Evolutionary conservation across 2,329 filamentous ascomycete species (phyloP).

Genomic region (Ilyonectria sp.): DNA sequence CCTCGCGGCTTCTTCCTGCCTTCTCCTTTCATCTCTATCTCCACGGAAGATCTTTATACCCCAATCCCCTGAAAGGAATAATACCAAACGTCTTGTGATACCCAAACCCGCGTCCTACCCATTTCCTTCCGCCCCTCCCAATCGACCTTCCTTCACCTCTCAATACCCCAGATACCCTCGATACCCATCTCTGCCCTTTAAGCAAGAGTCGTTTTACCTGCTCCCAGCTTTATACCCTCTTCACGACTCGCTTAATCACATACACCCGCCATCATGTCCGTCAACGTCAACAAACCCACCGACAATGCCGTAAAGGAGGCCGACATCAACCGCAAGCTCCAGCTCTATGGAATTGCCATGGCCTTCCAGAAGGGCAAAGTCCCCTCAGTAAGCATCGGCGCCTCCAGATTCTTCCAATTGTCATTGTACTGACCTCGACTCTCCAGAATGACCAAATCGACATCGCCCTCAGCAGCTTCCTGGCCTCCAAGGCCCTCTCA

Average conservation of each 20-base stretch:
- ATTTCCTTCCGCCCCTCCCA: constrained; percentile 4
- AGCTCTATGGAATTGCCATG: constrained; percentile 90
- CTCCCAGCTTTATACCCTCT: constrained; percentile 13
- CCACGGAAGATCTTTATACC: constrained; percentile 35
- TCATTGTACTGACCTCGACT: constrained; percentile 20
- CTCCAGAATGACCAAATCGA: constrained; percentile 93
- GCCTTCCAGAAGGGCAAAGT: constrained; percentile 93
- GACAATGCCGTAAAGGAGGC: constrained; percentile 84
- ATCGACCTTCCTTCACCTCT: neutral
- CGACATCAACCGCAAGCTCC: constrained; percentile 93
- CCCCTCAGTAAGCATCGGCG: constrained; percentile 77
- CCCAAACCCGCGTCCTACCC: constrained; percentile 37
- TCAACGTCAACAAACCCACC: constrained; percentile 79
- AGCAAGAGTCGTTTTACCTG: constrained; percentile 17
- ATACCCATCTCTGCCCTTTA: constrained; percentile 10
- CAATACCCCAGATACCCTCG: constrained; percentile 12
- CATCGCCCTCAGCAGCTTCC: constrained; percentile 90
- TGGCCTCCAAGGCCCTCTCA: constrained; percentile 78
- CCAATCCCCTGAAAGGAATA: constrained; percentile 33
- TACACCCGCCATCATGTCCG: constrained; percentile 52
- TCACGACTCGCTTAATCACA: constrained; percentile 34
- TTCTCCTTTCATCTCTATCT: constrained; percentile 35
- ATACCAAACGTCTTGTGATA: constrained; percentile 50
- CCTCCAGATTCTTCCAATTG: neutral
- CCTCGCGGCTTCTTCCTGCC: neutral